Conservation (phyloP, 768 basidiomycete species). For the Naganishia vishniacii region DNA sequence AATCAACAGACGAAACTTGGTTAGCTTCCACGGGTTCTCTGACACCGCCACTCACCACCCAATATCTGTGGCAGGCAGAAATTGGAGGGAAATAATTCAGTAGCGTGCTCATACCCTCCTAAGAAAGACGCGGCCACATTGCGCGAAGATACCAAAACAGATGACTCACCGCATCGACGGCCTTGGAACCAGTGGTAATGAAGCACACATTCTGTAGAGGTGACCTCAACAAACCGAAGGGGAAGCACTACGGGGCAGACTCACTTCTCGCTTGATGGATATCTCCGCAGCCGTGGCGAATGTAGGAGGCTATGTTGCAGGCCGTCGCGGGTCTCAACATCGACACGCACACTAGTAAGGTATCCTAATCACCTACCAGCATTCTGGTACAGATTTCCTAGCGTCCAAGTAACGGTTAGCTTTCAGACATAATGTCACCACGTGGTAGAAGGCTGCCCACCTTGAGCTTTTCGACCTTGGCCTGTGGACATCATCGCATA, state of each 20-base stretch:
- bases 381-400: slow-evolving; percentile 52
- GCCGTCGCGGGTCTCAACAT: too few species aligned
- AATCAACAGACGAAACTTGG: too few species aligned
- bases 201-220: slow-evolving; percentile 62
- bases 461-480: slow-evolving; percentile 97
- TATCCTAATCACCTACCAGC: slow-evolving; percentile 52
- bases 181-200: slow-evolving; percentile 92
- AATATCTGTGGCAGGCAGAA: background rate
- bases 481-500: slow-evolving; percentile 25
- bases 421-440: too few species aligned
- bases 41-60: slow-evolving; percentile 1
- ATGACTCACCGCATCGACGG: slow-evolving; percentile 69
- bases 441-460: too few species aligned
- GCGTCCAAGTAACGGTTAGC: too few species aligned
- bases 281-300: slow-evolving; percentile 88
- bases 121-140: too few species aligned
- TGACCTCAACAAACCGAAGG: too few species aligned
- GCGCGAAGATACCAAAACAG: too few species aligned
- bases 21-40: too few species aligned
- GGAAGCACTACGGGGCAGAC: too few species aligned
- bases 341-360: background rate
- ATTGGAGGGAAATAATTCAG: background rate
- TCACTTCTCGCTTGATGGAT: slow-evolving; percentile 56
- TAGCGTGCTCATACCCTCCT: too few species aligned
- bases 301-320: slow-evolving; percentile 64